Evolutionary conservation across 495 filamentous ascomycete genomes (phyloP).

Genomic region (Chaetomidium leptoderma): DNA sequence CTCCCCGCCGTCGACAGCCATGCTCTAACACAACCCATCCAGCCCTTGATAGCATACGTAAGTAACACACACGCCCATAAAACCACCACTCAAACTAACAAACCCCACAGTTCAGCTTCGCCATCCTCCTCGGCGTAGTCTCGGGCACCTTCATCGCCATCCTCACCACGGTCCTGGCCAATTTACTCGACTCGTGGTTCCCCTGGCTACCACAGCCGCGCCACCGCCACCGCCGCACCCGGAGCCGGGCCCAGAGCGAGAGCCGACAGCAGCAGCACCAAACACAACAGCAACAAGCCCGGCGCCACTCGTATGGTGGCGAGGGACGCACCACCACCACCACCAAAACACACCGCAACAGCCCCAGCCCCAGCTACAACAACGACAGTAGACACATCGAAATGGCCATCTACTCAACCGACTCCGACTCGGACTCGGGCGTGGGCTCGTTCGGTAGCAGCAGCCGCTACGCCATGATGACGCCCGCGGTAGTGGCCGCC

Average conservation of each 20-base stretch:
- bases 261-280: background rate
- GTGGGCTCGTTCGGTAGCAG: no score
- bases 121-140: conserved; percentile 48
- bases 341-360: no score
- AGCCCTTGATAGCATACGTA: background rate
- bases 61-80: background rate
- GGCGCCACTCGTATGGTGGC: no score
- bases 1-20: background rate
- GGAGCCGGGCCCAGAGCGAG: no score
- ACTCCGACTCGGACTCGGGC: no score
- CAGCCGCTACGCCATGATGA: no score
- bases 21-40: background rate
- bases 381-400: no score
- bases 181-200: background rate
- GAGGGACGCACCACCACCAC: background rate
- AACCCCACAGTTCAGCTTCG: conserved; percentile 6
- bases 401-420: no score
- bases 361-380: no score
- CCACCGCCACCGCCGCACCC: background rate
- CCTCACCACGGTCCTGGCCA: conserved; percentile 35
- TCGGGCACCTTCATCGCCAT: conserved; percentile 48
- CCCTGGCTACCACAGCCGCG: background rate
- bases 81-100: background rate
- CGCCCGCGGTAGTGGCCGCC: background rate
- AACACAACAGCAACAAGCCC: no score